phyloP scores from a whole-genome alignment of 1,139 yeast genomes.

The Saccharomyces pastorianus region DNA sequence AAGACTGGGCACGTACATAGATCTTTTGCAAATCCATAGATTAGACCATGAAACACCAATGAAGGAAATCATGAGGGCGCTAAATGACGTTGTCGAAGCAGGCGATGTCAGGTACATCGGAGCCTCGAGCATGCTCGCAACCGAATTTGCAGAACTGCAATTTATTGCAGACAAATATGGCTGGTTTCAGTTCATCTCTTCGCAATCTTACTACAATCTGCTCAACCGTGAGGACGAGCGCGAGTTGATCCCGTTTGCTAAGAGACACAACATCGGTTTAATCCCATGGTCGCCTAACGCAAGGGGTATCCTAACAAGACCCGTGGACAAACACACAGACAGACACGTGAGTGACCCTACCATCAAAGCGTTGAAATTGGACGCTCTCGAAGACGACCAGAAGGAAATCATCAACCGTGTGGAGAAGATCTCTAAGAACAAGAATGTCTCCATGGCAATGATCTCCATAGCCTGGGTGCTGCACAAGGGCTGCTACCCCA shows the following conservation, averaged over 20 bases:
- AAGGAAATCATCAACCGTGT: conserved; percentile 41
- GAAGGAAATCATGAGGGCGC: conserved; percentile 41
- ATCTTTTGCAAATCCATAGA: conserved; percentile 44
- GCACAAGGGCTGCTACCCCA: conserved; percentile 44
- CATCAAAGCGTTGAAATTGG: conserved; percentile 10
- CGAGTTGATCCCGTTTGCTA: conserved; percentile 41
- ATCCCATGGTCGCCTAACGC: conserved; percentile 49
- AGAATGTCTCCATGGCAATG: conserved; percentile 43
- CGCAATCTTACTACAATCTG: conserved; percentile 46
- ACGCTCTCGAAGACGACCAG: conserved; percentile 25
- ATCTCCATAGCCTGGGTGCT: conserved; percentile 50
- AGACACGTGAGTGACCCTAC: conserved; percentile 16
- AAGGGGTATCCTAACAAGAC: conserved; percentile 41
- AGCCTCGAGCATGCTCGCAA: conserved; percentile 42
- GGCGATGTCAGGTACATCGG: conserved; percentile 43
- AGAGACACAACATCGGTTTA: conserved; percentile 35
- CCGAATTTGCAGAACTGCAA: conserved; percentile 41
- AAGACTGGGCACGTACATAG: conserved; percentile 45
- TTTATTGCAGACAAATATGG: conserved; percentile 38
- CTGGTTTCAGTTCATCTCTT: conserved; percentile 42
- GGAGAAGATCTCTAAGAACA: conserved; percentile 43
- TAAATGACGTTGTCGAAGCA: conserved; percentile 39
- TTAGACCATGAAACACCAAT: conserved; percentile 37
- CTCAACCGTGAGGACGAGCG: conserved; percentile 45
- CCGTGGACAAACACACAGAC: conserved; percentile 22